These are phyloP conservation scores for Phytophthora kernoviae DNA, from an alignment of 352 stramenopile genomes.

Conservation along the genomic window DNA sequence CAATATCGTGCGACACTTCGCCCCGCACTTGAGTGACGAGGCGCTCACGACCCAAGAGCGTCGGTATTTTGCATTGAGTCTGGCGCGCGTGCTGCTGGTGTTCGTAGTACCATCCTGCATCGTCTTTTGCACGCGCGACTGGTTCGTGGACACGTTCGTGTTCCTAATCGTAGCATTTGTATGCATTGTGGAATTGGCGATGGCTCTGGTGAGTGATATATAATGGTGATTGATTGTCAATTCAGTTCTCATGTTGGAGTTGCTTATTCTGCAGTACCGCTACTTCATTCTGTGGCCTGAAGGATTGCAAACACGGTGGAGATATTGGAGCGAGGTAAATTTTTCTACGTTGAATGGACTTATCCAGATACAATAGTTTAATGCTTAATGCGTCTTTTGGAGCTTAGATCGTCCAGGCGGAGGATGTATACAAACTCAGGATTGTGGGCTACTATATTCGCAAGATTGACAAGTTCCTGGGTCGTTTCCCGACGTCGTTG, in stretches of 20 bases:
- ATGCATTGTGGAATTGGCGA: slow-evolving; percentile 48
- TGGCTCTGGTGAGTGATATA: slow-evolving; percentile 47
- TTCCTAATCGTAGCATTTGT: slow-evolving; percentile 66
- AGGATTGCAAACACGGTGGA: slow-evolving; percentile 65
- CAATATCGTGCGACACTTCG: slow-evolving; percentile 77
- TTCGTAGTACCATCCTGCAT: slow-evolving; percentile 56
- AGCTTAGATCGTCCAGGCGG: slow-evolving; percentile 66
- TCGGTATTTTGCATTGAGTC: slow-evolving; percentile 54
- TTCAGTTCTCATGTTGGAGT: not conserved
- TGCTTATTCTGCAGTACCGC: slow-evolving; percentile 49
- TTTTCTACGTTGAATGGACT: not conserved
- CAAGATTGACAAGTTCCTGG: slow-evolving; percentile 80
- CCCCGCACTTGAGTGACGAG: slow-evolving; percentile 64
- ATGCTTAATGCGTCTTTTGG: not conserved
- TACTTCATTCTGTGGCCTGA: slow-evolving; percentile 77
- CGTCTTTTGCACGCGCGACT: slow-evolving; percentile 52
- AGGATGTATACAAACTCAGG: slow-evolving; percentile 77
- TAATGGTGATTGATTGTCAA: not conserved
- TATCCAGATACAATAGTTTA: not conserved
- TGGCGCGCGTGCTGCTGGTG: slow-evolving; percentile 59
- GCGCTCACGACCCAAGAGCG: slow-evolving; percentile 57
- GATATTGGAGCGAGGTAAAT: slow-evolving; percentile 74
- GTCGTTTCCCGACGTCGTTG: slow-evolving; percentile 56
- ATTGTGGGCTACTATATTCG: slow-evolving; percentile 86
- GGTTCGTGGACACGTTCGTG: slow-evolving; percentile 64